phyloP scores from a whole-genome alignment of 116 monocot genomes.

The Phalaenopsis hybrid region DNA sequence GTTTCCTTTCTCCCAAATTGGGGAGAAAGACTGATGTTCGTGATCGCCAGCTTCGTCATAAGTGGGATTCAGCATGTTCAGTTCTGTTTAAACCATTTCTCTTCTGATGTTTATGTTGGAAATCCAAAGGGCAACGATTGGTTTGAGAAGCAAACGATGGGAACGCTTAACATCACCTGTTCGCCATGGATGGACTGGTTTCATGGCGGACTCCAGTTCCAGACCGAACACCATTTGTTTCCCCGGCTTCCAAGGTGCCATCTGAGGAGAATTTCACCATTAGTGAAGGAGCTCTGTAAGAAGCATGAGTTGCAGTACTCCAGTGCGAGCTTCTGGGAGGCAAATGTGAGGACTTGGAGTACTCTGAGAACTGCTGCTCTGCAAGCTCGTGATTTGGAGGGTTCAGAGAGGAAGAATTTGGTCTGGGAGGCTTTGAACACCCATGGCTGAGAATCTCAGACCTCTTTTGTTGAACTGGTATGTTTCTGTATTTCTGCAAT shows the following conservation, averaged over 20 bases:
- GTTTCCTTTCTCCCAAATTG: conserved; percentile 18
- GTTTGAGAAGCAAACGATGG: conserved; percentile 29
- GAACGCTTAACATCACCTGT: conserved; percentile 18
- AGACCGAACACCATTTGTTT: conserved; percentile 24
- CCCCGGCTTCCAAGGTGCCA: conserved; percentile 25
- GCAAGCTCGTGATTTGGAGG: conserved; percentile 7
- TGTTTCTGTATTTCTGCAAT: not conserved
- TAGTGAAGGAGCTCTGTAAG: conserved; percentile 19
- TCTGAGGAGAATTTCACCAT: conserved; percentile 12
- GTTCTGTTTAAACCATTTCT: conserved; percentile 22
- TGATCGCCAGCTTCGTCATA: conserved; percentile 18
- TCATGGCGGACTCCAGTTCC: conserved; percentile 26
- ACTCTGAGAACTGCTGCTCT: conserved; percentile 17
- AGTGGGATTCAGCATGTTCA: conserved; percentile 23
- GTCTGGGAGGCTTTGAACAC: conserved; percentile 25
- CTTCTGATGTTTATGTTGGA: conserved; percentile 14
- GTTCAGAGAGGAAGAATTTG: conserved; percentile 12
- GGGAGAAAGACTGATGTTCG: conserved; percentile 14
- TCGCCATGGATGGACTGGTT: conserved; percentile 28
- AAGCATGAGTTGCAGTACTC: conserved; percentile 16
- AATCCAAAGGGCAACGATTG: conserved; percentile 19
- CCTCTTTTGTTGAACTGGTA: not conserved
- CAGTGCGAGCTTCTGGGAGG: conserved; percentile 7
- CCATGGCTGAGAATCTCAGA: conserved; percentile 10
- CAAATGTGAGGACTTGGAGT: conserved; percentile 11